A percentile compares a stretch with the other conserved stretches of the same genome.
These are phyloP conservation scores for Elsinoe perseae DNA, from an alignment of 2,329 filamentous ascomycete genomes.

Conservation along the genomic window DNA sequence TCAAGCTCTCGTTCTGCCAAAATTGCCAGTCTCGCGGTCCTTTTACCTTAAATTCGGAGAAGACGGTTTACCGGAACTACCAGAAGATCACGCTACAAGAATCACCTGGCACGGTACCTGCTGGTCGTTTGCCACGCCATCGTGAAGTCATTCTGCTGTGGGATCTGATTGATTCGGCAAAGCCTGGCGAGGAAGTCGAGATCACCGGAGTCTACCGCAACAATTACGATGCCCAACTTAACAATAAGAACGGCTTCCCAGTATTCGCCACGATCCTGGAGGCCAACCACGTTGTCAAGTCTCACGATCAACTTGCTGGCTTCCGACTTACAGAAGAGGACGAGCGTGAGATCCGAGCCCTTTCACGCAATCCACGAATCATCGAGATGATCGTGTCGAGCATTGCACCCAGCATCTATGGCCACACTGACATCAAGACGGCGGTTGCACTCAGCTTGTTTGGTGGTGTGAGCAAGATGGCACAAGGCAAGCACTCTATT, in stretches of 20 bases:
- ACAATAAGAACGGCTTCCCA: conserved; percentile 97
- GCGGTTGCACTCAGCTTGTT: conserved; percentile 90
- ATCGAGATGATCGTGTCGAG: conserved; percentile 88
- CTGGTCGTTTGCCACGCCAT: conserved; percentile 85
- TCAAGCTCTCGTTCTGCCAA: conserved; percentile 93
- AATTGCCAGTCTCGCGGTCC: conserved; percentile 92
- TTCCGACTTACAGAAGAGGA: conserved; percentile 94
- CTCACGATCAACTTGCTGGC: conserved; percentile 92
- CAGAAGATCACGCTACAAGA: conserved; percentile 96
- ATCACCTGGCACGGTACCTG: conserved; percentile 91
- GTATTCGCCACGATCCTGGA: conserved; percentile 97
- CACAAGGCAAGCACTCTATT: conserved; percentile 81
- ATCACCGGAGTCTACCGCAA: conserved; percentile 96
- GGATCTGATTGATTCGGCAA: conserved; percentile 93
- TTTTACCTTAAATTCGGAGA: conserved; percentile 92
- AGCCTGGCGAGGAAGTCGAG: conserved; percentile 96
- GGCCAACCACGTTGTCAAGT: conserved; percentile 94
- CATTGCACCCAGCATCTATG: conserved; percentile 95
- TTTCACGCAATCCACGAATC: conserved; percentile 85
- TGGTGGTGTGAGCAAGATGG: conserved; percentile 84
- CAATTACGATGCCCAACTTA: conserved; percentile 94
- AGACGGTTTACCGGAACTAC: conserved; percentile 97
- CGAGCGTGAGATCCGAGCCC: conserved; percentile 76
- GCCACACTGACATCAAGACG: conserved; percentile 94
- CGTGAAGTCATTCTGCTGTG: conserved; percentile 92